phyloP scores from a whole-genome alignment of 805 yeast species.

The Saturnispora besseyi region DNA sequence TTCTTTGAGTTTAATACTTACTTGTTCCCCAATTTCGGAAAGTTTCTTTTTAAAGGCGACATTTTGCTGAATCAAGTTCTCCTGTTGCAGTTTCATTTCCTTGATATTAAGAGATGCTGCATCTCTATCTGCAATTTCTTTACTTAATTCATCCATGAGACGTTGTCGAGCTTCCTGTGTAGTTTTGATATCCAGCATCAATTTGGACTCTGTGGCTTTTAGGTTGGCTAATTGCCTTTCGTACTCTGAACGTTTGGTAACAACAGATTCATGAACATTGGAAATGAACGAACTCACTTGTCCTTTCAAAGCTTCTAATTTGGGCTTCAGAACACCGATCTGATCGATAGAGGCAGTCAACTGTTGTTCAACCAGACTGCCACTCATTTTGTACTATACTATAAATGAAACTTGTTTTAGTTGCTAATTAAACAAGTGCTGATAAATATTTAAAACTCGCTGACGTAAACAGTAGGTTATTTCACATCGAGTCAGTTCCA shows the following conservation, averaged over 20 bases:
- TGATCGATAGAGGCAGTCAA: constrained; percentile 14
- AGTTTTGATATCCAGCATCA: constrained; percentile 15
- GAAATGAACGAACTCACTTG: constrained; percentile 16
- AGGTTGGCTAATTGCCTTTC: constrained; percentile 16
- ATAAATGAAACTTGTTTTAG: not conserved
- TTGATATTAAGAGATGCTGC: constrained; percentile 32
- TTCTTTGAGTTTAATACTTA: constrained; percentile 18
- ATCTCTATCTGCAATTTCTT: constrained; percentile 19
- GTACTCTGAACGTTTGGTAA: constrained; percentile 17
- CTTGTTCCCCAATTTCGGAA: constrained; percentile 20
- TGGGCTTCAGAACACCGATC: constrained; percentile 18
- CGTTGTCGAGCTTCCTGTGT: constrained; percentile 18
- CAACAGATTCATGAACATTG: constrained; percentile 12
- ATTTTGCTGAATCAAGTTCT: constrained; percentile 24
- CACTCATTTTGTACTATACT: not conserved
- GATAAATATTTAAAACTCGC: not conserved
- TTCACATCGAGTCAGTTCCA: not conserved
- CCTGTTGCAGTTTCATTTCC: constrained; percentile 31
- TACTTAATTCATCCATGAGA: constrained; percentile 16
- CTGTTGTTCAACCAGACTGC: constrained; percentile 7
- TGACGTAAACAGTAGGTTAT: not conserved
- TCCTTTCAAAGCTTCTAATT: constrained; percentile 18
- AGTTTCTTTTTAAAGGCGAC: constrained; percentile 23
- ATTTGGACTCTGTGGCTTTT: constrained; percentile 16
- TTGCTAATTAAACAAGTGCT: not conserved